These are phyloP conservation scores for Aspergillus candidus DNA, from an alignment of 2,329 filamentous ascomycete genomes.

Conservation along the genomic window DNA sequence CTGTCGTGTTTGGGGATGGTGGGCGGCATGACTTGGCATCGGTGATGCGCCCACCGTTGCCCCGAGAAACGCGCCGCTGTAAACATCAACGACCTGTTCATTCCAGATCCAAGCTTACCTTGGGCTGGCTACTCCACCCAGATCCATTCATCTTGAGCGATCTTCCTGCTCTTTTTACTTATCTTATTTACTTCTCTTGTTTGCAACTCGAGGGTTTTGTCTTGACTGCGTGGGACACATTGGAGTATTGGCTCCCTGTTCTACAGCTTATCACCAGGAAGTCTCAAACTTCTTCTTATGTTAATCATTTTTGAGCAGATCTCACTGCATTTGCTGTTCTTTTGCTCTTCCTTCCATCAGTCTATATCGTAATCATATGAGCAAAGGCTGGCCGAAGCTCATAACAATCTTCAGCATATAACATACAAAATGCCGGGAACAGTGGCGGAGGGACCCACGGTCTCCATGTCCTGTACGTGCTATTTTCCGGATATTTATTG, in stretches of 20 bases:
- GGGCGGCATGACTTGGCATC: slow-evolving; percentile 3
- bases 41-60: slow-evolving; percentile 17
- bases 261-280: background rate
- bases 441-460: slow-evolving; percentile 57
- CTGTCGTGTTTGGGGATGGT: slow-evolving; percentile 1
- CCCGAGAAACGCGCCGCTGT: slow-evolving; percentile 24
- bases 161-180: slow-evolving; percentile 6
- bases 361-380: slow-evolving; percentile 19
- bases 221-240: no score
- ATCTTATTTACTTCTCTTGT: slow-evolving; percentile 2
- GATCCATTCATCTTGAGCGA: slow-evolving; percentile 9
- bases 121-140: slow-evolving; percentile 14
- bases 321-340: slow-evolving; percentile 4
- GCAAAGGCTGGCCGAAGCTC: slow-evolving; percentile 35
- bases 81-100: slow-evolving; percentile 19
- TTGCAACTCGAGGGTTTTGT: no score
- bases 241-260: no score
- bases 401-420: slow-evolving; percentile 12
- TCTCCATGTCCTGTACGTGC: slow-evolving; percentile 60
- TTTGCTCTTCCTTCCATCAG: slow-evolving; percentile 6
- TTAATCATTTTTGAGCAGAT: background rate
- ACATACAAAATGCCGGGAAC: slow-evolving; percentile 52
- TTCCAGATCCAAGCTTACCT: slow-evolving; percentile 12
- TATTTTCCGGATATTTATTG: background rate
- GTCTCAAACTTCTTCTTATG: background rate